Evolutionary conservation across 345 rosid species (phyloP).

Genomic region (Gossypium rotundifolium): DNA sequence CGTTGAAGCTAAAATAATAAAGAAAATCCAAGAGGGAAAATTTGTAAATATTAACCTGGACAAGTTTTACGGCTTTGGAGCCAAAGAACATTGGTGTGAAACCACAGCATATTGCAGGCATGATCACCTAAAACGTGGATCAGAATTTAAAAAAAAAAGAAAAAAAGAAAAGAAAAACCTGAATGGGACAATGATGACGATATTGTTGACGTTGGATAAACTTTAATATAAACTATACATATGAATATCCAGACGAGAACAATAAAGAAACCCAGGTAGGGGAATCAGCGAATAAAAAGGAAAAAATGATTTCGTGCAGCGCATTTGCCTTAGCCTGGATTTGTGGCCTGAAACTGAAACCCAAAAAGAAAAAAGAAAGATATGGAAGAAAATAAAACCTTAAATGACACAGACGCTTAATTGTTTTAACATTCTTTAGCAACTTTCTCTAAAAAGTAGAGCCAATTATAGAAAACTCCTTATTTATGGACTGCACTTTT

Average conservation of each 20-base stretch:
- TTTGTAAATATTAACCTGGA: constrained; percentile 27
- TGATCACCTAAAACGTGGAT: constrained; percentile 19
- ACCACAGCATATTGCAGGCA: constrained; percentile 25
- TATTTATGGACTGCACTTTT: constrained; percentile 18
- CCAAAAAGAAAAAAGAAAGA: background rate
- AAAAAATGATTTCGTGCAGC: constrained; percentile 3
- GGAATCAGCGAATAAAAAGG: background rate
- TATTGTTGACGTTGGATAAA: background rate
- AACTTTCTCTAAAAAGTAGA: constrained; percentile 33
- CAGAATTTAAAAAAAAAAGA: background rate
- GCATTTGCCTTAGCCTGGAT: background rate
- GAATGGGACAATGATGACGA: background rate
- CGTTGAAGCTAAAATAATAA: background rate
- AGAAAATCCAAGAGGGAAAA: background rate
- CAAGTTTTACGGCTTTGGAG: constrained; percentile 23
- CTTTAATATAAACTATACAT: background rate
- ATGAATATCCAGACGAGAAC: background rate
- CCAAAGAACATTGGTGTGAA: constrained; percentile 25
- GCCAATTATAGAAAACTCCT: constrained; percentile 26
- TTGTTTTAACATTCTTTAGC: background rate
- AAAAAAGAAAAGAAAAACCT: background rate
- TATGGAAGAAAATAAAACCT: background rate
- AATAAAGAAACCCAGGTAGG: background rate
- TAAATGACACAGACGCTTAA: background rate
- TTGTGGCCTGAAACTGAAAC: background rate